These are phyloP conservation scores for Schizothecium vesticola DNA, from an alignment of 495 filamentous ascomycete genomes.

Conservation along the genomic window DNA sequence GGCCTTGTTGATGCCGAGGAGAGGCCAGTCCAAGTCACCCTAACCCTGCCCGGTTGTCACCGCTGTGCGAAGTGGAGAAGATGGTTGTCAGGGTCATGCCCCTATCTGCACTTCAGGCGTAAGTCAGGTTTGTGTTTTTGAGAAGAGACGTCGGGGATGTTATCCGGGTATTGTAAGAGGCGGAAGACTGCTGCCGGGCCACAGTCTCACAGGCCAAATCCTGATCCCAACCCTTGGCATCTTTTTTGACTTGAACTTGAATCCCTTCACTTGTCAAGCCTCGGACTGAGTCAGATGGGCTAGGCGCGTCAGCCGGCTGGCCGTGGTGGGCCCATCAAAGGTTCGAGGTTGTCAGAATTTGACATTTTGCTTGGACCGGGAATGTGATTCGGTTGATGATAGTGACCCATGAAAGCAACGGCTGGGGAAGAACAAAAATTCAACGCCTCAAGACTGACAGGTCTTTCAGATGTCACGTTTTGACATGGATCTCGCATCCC, in stretches of 20 bases:
- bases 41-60: no score
- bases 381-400: background rate
- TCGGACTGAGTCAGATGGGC: background rate
- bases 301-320: background rate
- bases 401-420: background rate
- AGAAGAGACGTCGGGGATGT: no score
- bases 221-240: background rate
- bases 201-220: background rate
- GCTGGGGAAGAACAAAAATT: background rate
- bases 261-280: background rate
- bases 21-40: no score
- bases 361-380: background rate
- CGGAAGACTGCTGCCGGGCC: background rate
- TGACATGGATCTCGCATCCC: background rate
- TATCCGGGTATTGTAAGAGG: no score
- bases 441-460: background rate
- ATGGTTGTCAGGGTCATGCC: background rate
- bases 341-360: background rate
- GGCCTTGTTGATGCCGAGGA: no score
- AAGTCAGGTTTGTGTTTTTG: background rate
- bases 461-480: background rate
- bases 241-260: background rate
- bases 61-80: background rate
- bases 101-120: background rate
- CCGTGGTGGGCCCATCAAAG: background rate